Conservation (phyloP, 164 flowering plant genomes). For the Akebia trifoliata region DNA sequence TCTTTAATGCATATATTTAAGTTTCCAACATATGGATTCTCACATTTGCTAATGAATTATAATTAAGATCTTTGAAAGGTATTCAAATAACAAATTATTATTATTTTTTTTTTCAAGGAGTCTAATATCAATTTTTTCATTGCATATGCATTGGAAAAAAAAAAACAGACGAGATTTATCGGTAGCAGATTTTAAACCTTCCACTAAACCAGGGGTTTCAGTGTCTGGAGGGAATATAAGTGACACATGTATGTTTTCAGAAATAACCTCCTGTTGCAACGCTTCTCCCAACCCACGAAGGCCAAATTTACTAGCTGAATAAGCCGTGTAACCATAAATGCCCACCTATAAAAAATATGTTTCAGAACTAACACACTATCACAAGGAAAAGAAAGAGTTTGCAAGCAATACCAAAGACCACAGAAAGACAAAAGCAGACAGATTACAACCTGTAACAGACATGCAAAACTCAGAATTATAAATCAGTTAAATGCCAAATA, state of each 20-base stretch:
- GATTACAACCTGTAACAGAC: background rate
- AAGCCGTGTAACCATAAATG: slow-evolving; percentile 82
- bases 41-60: too few relatives aligned
- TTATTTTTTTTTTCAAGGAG: too few relatives aligned
- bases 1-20: too few relatives aligned
- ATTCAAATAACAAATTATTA: too few relatives aligned
- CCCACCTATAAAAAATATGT: slow-evolving; percentile 35
- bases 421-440: background rate
- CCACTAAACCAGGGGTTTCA: slow-evolving; percentile 74
- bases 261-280: slow-evolving; percentile 70
- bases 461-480: background rate
- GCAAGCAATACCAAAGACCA: background rate
- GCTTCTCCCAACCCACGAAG: slow-evolving; percentile 86
- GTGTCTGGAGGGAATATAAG: slow-evolving; percentile 93
- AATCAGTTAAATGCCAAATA: background rate
- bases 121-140: too few relatives aligned
- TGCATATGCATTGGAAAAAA: too few relatives aligned
- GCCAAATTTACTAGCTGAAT: slow-evolving; percentile 87
- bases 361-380: slow-evolving; percentile 9
- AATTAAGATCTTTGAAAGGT: too few relatives aligned
- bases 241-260: slow-evolving; percentile 74
- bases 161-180: too few relatives aligned
- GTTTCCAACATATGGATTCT: too few relatives aligned
- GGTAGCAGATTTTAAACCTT: too few relatives aligned
- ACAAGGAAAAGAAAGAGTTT: slow-evolving; percentile 1